Base-by-base conservation (phyloP, 108 stramenopile species). In the Pseudonitzschia pungens region DNA sequence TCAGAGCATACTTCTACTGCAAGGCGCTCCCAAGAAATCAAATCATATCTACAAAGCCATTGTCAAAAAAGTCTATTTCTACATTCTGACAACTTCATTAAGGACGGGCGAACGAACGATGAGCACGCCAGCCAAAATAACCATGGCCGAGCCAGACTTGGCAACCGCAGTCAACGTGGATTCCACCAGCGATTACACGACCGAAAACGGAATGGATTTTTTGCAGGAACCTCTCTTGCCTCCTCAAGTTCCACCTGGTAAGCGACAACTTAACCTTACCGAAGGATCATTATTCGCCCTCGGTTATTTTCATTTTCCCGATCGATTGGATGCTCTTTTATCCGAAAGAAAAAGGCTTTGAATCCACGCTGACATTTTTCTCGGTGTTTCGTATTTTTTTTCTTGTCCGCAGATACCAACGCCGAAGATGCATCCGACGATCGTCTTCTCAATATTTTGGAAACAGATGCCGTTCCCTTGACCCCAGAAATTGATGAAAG, bases 171-270 rank as follows among this genome's bases (percentile, higher is more conserved):
- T 48, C 45, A 48, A 14, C 45, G 45, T 18, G 18, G 10, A 36
- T 36, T 36, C 45, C 14, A 11, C 45, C 2, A 18, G 3, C 18
- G 45, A 48, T 11, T 1, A 18, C 10, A 48, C 45, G 10, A 48
- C 14, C 22, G 57, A 48, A 18, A 18, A 48, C 10, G 45, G 45
- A 48, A 18, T 48, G 36, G 10, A 65, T 43, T 40, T 36, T 40
- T 22, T 65, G 21, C 64, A 65, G 20, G 64, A 65, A 65, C 64
- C 64, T 65, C 64, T 65, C 0, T 65, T 65, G 41, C 64, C 64
- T 28, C 31, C 12, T 5, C 0, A 12, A 0, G 29, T 58, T 58
- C n/a, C 29, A n/a, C 29, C n/a, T 26, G 57, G 57, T 58, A 31
- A 31, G 29, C n/a, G 27, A 31, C 6, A 28, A 26, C 29, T 26